Percentiles rank a stretch among this genome's conserved stretches.
Conservation (phyloP, 2,329 filamentous ascomycete genomes). For the Cytospora paraplurivora region DNA sequence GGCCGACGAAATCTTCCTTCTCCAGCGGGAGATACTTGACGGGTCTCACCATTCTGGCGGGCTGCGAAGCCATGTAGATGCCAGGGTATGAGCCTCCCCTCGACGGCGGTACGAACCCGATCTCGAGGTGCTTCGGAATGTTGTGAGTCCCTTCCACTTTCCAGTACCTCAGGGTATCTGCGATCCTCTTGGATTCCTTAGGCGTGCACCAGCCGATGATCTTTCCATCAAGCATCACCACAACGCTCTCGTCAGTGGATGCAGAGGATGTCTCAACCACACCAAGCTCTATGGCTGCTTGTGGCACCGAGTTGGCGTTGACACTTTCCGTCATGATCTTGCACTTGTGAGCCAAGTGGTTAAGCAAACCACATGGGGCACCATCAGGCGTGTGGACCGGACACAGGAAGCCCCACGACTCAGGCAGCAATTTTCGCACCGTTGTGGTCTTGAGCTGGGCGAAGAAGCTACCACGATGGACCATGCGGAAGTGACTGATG, state of each 20-base stretch:
- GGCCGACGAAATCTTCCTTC: constrained; percentile 84
- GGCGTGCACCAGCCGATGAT: constrained; percentile 91
- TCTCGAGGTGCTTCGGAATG: constrained; percentile 82
- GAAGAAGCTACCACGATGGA: constrained; percentile 98
- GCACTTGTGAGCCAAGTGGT: constrained; percentile 95
- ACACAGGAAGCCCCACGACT: constrained; percentile 97
- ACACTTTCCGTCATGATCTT: constrained; percentile 76
- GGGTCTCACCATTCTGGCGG: constrained; percentile 85
- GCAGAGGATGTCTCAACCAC: constrained; percentile 75
- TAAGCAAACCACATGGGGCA: constrained; percentile 88
- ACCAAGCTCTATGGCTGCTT: constrained; percentile 76
- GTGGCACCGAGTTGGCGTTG: constrained; percentile 74
- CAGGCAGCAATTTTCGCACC: constrained; percentile 90
- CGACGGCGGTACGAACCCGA: constrained; percentile 87
- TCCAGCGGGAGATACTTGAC: constrained; percentile 89
- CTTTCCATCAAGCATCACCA: constrained; percentile 86
- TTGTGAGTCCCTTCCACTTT: constrained; percentile 86
- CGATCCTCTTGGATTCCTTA: constrained; percentile 76
- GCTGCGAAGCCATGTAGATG: constrained; percentile 86
- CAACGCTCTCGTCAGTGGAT: constrained; percentile 79
- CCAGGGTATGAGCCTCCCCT: constrained; percentile 94
- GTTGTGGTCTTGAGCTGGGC: constrained; percentile 96
- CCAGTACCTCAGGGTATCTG: constrained; percentile 89
- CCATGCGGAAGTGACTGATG: constrained; percentile 98
- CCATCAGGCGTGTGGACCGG: constrained; percentile 98